These are phyloP conservation scores for Eucalyptus leucophloia DNA, from an alignment of 345 rosid species.

Conservation along the genomic window DNA sequence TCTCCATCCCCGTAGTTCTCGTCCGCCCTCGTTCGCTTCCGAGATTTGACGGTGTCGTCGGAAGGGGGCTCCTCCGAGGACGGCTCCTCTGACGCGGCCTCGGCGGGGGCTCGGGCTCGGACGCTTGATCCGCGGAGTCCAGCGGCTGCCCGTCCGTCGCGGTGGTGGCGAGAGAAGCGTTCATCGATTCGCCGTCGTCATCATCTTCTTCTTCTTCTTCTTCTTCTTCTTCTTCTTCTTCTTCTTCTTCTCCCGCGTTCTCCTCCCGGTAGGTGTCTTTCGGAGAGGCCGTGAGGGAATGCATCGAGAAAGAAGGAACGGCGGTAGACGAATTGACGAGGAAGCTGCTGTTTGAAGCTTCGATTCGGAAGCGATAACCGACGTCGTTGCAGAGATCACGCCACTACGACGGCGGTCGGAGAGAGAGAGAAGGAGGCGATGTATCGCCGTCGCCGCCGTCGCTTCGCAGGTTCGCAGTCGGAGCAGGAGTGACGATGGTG, in stretches of 20 bases:
- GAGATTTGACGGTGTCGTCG: constrained; percentile 56
- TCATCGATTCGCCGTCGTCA: background rate
- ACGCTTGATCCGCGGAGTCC: background rate
- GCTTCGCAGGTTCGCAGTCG: background rate
- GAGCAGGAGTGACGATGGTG: background rate
- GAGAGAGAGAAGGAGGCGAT: background rate
- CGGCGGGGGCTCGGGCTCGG: constrained; percentile 16
- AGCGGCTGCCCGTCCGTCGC: background rate
- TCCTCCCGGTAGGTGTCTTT: background rate
- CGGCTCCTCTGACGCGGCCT: constrained; percentile 50
- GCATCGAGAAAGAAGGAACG: background rate
- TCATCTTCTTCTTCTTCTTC: background rate
- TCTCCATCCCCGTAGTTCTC: constrained; percentile 19
- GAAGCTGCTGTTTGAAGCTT: background rate
- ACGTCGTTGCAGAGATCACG: background rate
- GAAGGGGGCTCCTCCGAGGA: constrained; percentile 37
- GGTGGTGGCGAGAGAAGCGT: background rate
- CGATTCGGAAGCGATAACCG: background rate
- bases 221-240: background rate
- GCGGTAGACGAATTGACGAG: background rate
- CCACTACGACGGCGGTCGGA: background rate
- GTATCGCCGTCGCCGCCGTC: background rate
- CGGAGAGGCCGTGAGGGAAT: background rate
- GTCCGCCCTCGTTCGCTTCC: constrained; percentile 37
- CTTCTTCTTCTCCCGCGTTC: background rate